Evolutionary conservation across 495 filamentous ascomycete species (phyloP).

Genomic region (Neurospora sp.): DNA sequence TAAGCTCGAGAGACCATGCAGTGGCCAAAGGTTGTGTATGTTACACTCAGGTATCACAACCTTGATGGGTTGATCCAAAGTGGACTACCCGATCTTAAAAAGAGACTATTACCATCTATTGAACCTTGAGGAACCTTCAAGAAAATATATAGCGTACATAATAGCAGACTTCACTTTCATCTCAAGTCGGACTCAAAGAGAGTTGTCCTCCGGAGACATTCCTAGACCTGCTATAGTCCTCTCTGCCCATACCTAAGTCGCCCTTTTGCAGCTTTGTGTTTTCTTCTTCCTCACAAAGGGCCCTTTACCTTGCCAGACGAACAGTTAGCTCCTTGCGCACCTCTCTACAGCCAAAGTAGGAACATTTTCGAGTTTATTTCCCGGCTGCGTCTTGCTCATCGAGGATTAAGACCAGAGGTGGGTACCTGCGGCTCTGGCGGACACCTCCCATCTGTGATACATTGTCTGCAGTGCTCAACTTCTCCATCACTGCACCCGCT

Average conservation of each 20-base stretch:
- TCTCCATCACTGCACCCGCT: background rate
- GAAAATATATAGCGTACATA: background rate
- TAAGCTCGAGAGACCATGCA: background rate
- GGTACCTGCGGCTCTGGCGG: background rate
- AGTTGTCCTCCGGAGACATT: background rate
- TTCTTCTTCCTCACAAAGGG: background rate
- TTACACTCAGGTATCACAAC: background rate
- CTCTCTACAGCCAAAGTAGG: background rate
- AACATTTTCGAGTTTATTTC: background rate
- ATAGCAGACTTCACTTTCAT: background rate
- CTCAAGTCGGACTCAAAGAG: background rate
- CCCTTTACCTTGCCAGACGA: background rate
- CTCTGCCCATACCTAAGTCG: background rate
- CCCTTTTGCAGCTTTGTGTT: background rate
- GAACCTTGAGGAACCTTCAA: background rate
- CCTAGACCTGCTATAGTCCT: background rate
- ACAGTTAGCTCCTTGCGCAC: accelerated
- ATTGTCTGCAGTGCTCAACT: background rate
- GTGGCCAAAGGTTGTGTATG: background rate
- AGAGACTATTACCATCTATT: too few relatives aligned
- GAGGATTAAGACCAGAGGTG: background rate
- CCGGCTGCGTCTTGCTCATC: background rate
- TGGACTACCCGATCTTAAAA: too few relatives aligned
- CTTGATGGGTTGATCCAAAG: background rate
- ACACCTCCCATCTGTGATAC: too few relatives aligned